Base-by-base conservation (phyloP, 2,329 filamentous ascomycete genomes). In the Epichloe bromicola region DNA sequence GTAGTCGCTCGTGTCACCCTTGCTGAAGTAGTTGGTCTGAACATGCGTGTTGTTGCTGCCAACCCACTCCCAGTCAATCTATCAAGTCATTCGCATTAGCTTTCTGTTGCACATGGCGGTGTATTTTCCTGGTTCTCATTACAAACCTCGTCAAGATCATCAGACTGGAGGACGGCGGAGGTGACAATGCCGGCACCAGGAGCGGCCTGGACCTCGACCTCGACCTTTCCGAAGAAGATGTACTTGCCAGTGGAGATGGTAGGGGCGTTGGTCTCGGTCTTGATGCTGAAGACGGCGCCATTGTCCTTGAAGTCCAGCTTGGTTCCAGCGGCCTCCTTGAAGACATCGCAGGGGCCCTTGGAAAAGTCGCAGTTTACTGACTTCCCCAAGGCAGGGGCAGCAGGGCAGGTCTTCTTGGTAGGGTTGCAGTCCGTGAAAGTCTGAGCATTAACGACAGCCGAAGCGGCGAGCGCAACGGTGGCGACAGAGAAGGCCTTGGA, bases 161-260 rank as follows among this genome's bases (percentile, higher is more conserved):
- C 88, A 2, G 89, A 96, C 72, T 95, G 86, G 57, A 98, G 73
- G 41, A 97, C 88, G 40, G 87, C 77, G 57, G 86, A 90, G 70
- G 89, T 96, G 55, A 98, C 86, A 56, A 98, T 86, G 58, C 93
- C 93, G 6, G 74, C 74, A 42, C 91, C 93, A 3, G 85, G 78
- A 26, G 93, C 84, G 39, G 86, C 84, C 68, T 89, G 85, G 63
- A 95, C 72, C 33, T 79, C 80, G 54, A 88, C 80, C 50, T 94
- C 86, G 59, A 96, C 79, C 62, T 83, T 83, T 55, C 93, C 93
- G 67, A 95, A 97, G 86, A 97, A 96, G 67, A 98, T 88, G 75
- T 95, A 97, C 78, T 89, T 90, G 62, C 82, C 76, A 51, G 79
- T 79, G 61, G 74, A 76, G 67, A 95, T 88, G 36, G 85, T 88